A percentile compares a stretch with the other conserved stretches of the same genome.
These are phyloP conservation scores for Leishmania braziliensis DNA, from an alignment of 208 protist species.

Conservation along the genomic window DNA sequence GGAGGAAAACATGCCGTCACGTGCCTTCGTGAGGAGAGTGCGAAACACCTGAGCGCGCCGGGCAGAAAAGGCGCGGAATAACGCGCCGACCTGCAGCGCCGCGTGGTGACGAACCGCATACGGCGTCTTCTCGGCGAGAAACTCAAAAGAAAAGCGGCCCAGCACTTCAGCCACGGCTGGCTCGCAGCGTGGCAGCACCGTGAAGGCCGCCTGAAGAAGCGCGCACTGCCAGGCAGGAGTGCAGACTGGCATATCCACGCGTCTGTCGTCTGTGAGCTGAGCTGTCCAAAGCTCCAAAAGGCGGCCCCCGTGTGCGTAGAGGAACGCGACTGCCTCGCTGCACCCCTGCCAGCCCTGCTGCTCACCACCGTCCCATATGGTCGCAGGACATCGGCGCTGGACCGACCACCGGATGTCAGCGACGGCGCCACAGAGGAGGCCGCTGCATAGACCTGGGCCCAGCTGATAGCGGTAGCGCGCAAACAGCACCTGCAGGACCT, in stretches of 20 bases:
- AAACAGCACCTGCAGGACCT: conserved; percentile 34
- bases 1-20: conserved; percentile 55
- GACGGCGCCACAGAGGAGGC: conserved; percentile 11
- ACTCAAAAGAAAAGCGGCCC: conserved; percentile 69
- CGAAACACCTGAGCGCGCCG: conserved; percentile 49
- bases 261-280: conserved; percentile 27
- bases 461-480: conserved; percentile 20
- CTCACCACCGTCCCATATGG: neutral
- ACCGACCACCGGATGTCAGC: conserved; percentile 4
- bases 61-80: conserved; percentile 54
- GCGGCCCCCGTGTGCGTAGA: conserved; percentile 30
- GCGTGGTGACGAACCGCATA: conserved; percentile 60
- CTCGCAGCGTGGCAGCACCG: conserved; percentile 46
- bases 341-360: neutral
- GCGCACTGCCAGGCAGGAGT: conserved; percentile 29
- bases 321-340: conserved; percentile 26
- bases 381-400: neutral
- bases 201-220: conserved; percentile 29
- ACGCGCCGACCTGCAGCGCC: conserved; percentile 49
- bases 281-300: conserved; percentile 29
- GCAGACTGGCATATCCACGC: conserved; percentile 33
- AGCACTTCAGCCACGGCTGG: conserved; percentile 52
- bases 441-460: conserved; percentile 18
- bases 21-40: conserved; percentile 54
- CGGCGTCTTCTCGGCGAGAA: conserved; percentile 43